phyloP scores from a whole-genome alignment of 129 eudicot species.

The Logfia minima region DNA sequence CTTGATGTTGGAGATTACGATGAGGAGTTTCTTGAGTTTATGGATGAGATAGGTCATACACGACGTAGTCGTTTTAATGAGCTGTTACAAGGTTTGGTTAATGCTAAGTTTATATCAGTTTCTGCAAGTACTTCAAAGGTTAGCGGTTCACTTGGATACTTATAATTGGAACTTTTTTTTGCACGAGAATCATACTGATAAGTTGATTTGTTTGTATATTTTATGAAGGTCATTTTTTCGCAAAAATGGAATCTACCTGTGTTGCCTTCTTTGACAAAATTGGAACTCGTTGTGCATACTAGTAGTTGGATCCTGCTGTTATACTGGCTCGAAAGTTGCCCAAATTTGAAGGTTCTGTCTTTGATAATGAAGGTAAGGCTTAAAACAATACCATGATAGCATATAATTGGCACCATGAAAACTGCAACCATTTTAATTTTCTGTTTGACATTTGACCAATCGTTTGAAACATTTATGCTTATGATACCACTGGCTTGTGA shows the following conservation, averaged over 20 bases:
- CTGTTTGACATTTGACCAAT: not conserved
- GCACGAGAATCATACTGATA: not conserved
- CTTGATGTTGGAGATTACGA: constrained; percentile 33
- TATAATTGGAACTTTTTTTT: not conserved
- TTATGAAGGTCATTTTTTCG: constrained; percentile 23
- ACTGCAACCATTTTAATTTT: not conserved
- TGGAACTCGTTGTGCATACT: constrained; percentile 31
- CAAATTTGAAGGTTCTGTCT: constrained; percentile 31
- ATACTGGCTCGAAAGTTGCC: constrained; percentile 33
- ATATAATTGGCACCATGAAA: not conserved
- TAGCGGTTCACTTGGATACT: constrained; percentile 1
- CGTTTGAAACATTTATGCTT: not conserved
- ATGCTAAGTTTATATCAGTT: constrained; percentile 29
- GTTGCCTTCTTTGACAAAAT: constrained; percentile 25
- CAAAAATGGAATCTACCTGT: constrained; percentile 31
- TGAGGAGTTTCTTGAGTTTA: constrained; percentile 36
- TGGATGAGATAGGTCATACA: constrained; percentile 24
- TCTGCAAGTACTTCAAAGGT: constrained; percentile 34
- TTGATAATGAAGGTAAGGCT: constrained; percentile 31
- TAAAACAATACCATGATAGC: not conserved
- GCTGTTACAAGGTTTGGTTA: constrained; percentile 20
- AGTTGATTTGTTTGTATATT: constrained; percentile 10
- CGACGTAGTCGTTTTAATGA: constrained; percentile 22
- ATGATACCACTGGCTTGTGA: too few relatives aligned
- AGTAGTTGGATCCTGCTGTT: constrained; percentile 21